Evolutionary conservation across 176 grass and related monocot species (phyloP), one percentile per base, ranked within the genome.

Genomic region (Triticum urartu): DNA sequence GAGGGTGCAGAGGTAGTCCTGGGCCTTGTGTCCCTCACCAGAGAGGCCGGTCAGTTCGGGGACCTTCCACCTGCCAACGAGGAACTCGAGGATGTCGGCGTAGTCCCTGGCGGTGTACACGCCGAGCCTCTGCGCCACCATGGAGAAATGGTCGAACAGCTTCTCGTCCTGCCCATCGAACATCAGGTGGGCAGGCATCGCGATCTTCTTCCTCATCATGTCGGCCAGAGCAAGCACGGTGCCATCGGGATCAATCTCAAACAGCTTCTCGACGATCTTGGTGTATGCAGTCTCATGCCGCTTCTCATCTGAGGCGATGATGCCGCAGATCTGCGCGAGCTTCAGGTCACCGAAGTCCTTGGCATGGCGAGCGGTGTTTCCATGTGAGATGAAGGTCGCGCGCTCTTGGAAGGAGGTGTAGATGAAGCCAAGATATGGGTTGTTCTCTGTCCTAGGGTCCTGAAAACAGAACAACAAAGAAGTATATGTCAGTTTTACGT

Each of bases 131-230:
- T 98, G 93, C 0, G 95, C 95, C 0, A 98, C 95, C 76, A 79
- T 54, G 65, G 95, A 98, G 89, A 98, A 98, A 84, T 98, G 71
- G n/a, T 98, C 95, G 7, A 98, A 98, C 72, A 98, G 86, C 64
- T 95, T 95, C 45, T 94, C 88, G 5, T 98, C 95, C 48, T 85
- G 39, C 42, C 95, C 93, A 2, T 98, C 95, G 5, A 95, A 98
- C 95, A 98, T 98, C 78, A 98, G 88, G 69, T 98, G 95, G 11
- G 95, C 95, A 25, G 95, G 95, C 95, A 98, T 95, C 2, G 95
- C 90, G 14, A 98, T 98, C 83, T 98, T 98, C 84, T 98, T 98
- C 86, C 88, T 94, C 95, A 98, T 98, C 95, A 98, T 98, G 88
- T 98, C 93, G 63, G 89, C 93, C 43, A 98, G 75, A 70, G 91